Base-by-base conservation (phyloP, 176 grass and related monocot species). In the Ensete glaucum region DNA sequence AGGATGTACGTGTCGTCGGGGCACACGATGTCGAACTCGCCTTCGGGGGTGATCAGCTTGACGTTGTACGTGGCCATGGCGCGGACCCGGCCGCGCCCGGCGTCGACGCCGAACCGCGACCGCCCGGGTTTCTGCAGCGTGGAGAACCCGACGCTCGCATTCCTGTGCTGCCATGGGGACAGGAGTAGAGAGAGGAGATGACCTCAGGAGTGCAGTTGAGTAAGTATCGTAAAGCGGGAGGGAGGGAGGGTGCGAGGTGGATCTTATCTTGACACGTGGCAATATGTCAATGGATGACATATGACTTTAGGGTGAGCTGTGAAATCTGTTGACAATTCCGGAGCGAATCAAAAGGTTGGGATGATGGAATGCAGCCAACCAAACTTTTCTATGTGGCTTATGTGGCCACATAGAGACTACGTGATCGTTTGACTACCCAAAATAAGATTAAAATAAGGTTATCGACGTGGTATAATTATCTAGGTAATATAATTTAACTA, bases 1-100 rank as follows among this genome's bases (percentile, higher is more conserved):
- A 97, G 78, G 77, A 97, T 85, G 83, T 87, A 88, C 0, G 56
- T 66, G 69, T 98, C 94, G 14, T 87, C 80, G 11, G 87, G 81
- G 78, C 78, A 80, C 1, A 17, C 9, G 55, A 80, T 27, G 11
- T 48, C 12, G 15, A 89, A 82, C 83, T 93, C 54, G 8, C 78
- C 68, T 0, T 72, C 34, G 19, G 68, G 67, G 1, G 78, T 80
- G 8, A 80, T 19, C 2, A 98, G 74, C 72, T 88, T 75, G 50
- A 85, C 92, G 20, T 87, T 92, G 92, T 84, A 85, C 0, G 80
- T 76, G 11, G 93, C 82, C 77, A 85, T 80, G 69, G 80, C 75
- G 9, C 71, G 50, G 51, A 72, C 54, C 54, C 53, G n/a, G n/a
- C n/a, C n/a, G n/a, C n/a, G n/a, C n/a, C 59, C 67, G 12, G 64